Base-by-base conservation (phyloP, 805 yeast genomes). In the Limtongia smithiae region DNA sequence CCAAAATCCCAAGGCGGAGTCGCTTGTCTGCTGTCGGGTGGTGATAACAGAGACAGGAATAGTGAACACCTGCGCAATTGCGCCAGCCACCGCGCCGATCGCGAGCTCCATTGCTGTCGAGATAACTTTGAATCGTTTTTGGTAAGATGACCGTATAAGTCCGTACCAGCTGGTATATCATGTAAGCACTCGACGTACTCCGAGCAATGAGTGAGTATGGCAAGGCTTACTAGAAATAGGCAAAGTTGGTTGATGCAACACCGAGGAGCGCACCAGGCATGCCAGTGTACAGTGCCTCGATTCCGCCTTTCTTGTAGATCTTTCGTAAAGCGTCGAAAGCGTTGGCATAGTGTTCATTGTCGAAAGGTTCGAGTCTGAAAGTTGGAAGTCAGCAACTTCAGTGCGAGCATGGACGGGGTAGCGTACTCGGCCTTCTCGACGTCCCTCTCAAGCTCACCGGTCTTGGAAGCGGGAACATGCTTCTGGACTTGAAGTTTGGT, bases 41-140 rank as follows among this genome's bases (percentile, higher is more conserved):
- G 94, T 81, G 44, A 85, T 75, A 9, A 85, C 89, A 32, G 82
- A 75, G 50, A 87, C 81, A n/a, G 95, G 95, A 64, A 81, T 79
- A 21, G 94, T 85, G 66, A 84, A 81, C 44, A 85, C 55, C 67
- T 86, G 91, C 8, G 93, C 85, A 32, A 85, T 70, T 0, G 91
- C 85, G 6, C 93, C 95, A 2, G 95, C 93, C 41, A 81, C 67
- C 1, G 90, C 86, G 1, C 95, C 95, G 32, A 87, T 70, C 9
- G 76, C 64, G 57, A 87, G 75, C 66, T 87, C 95, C 55, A 79
- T 79, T 1, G 79, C 69, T 0, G 93, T 84, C 40, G 78, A 71
- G 32, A 73, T 68, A 7, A 51, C 27, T 61, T 62, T 68, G 66
- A 57, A 70, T 64, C 48, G 50, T 72, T 66, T 69, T 51, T 76